Base-by-base conservation (phyloP, 2,329 filamentous ascomycete genomes). In the Aaosphaeria pasadenensis region DNA sequence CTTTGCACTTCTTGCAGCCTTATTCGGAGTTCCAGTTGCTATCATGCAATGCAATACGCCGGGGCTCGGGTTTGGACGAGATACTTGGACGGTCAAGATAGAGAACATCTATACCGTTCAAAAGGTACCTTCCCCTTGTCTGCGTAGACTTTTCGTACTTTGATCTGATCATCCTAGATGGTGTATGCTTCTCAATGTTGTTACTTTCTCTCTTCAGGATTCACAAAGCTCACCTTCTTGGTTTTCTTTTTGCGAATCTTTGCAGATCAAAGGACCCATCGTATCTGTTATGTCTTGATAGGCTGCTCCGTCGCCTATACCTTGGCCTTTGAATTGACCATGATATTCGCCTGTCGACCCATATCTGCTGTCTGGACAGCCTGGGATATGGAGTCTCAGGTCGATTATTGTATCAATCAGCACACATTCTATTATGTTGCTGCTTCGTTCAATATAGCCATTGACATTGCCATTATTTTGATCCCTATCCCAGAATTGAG, bases 261-360 rank as follows among this genome's bases (percentile, higher is more conserved):
- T 28, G 64, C 67, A 2, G 51, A 52, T 24, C 57, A 59, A 45
- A 42, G 45, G 1, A 63, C 69, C 44, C 58, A 63, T 5, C 50
- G n/a, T 4, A 24, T 57, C 7, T 53, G 61, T 6, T 70, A 56
- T 42, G 48, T 40, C 7, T 49, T 63, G 29, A 62, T 67, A 50
- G 62, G 48, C 6, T n/a, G 67, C 9, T 58, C 47, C 9, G 53
- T 56, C 1, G 56, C 52, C 5, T 69, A 66, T 45, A 59, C 51
- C 2, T 40, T 75, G 4, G 64, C 74, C 7, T 80, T 78, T 53
- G 74, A 76, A 56, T 72, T 79, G 51, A 66, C 78, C 30, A 64
- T 76, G 38, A 64, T 74, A 5, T 71, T 80, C 43, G 76, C 81
- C 59, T 82, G 79, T 56, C 60, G 56, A 11, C 79, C 79, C 2